A percentile compares a stretch with the other conserved stretches of the same genome.
phyloP scores from a whole-genome alignment of 768 basidiomycete genomes.

The Podaxis carcinomalis region DNA sequence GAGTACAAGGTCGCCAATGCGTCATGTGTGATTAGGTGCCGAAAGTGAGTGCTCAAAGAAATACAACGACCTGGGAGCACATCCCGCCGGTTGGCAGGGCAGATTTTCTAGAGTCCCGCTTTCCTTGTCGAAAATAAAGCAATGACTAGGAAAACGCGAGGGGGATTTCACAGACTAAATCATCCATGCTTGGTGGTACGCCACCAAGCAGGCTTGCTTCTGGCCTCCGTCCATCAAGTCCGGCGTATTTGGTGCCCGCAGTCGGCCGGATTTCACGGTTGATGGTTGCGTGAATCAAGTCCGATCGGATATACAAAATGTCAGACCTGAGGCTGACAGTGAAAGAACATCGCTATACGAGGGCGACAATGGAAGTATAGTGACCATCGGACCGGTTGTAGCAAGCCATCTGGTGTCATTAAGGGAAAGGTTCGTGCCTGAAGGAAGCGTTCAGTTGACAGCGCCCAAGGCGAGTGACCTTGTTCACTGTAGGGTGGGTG shows the following conservation, averaged over 20 bases:
- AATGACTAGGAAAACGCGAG: neutral
- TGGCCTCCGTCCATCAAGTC: neutral
- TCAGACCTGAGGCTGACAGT: neutral
- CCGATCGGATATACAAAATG: neutral
- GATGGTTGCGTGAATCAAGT: neutral
- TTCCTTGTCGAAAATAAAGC: neutral
- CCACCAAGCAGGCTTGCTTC: neutral
- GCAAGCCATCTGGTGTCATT: no score
- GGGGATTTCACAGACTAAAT: neutral
- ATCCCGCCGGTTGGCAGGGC: neutral
- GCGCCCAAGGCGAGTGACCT: neutral
- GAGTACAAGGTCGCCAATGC: conserved; percentile 4
- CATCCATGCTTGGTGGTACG: neutral
- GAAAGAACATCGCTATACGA: neutral
- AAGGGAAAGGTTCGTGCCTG: neutral
- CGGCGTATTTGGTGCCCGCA: neutral
- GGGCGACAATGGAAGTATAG: conserved; percentile 1
- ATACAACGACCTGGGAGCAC: conserved; percentile 8
- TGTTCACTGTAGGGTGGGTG: no score
- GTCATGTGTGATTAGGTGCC: neutral
- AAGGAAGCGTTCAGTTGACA: neutral
- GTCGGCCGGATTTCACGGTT: no score
- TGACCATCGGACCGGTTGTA: neutral
- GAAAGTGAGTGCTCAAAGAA: neutral
- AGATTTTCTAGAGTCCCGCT: neutral